Evolutionary conservation across 2,329 filamentous ascomycete genomes (phyloP), one percentile per base, ranked within the genome.

Genomic region (Onygena corvina): DNA sequence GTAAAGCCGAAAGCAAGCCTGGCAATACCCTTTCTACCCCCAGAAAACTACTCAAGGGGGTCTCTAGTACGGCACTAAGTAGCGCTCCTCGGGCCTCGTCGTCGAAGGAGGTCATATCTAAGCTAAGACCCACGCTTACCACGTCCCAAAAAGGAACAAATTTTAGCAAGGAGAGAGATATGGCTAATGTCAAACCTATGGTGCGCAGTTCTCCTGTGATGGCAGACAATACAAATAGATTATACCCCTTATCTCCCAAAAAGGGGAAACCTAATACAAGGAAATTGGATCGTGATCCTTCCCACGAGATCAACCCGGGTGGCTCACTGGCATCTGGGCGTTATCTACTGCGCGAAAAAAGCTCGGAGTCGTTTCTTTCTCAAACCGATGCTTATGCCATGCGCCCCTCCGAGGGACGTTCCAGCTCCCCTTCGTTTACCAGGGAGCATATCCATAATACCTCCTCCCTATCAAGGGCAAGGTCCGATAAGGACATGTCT

Each of bases 321-420:
- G 20, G 27, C 14, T 21, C 27, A 5, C 27, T 31, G 12, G 18
- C 42, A 40, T 47, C 57, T 16, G 62, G 61, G 4, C 64, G 63
- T 50, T 67, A 66, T 52, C 54, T 64, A 4, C 51, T 69, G 11
- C 63, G 60, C 25, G 66, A 69, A 49, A 63, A 62, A 52, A 65
- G 62, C 31, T 57, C 64, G 31, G 67, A 70, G 33, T 67, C 67
- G 2, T 65, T 64, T 33, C 54, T 70, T 18, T 60, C 65, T 6
- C 68, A 70, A 38, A 66, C 67, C 1, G 68, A 71, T 54, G 58
- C 68, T 3, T 71, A 66, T 54, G 68, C 68, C 27, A 52, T 62
- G 4, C 66, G 61, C 29, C 59, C 65, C 30, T 50, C 55, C 23
- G 63, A 66, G 20, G 57, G 57, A 11, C 63, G 65, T 12, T 60